Evolutionary conservation across 2,329 filamentous ascomycete genomes (phyloP).

Genomic region (Penicillium sp.): DNA sequence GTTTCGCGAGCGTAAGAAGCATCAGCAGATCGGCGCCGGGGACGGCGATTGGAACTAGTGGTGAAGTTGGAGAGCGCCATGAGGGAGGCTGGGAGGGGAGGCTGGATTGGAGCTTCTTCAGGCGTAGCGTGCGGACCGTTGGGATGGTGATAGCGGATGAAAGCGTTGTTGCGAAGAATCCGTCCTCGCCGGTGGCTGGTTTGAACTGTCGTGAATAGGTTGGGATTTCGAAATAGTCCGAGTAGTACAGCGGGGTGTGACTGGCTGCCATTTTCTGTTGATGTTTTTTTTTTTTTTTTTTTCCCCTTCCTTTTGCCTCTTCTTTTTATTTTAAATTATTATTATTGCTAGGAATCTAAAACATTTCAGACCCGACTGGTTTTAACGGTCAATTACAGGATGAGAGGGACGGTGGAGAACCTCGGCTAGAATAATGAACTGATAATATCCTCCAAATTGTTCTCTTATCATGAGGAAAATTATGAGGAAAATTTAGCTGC

Average conservation of each 20-base stretch:
- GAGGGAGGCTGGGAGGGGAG: conserved; percentile 25
- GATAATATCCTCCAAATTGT: neutral
- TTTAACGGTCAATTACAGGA: neutral
- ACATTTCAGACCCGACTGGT: neutral
- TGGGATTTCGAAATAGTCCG: conserved; percentile 40
- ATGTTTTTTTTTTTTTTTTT: conserved; percentile 1
- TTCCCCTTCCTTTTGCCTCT: neutral
- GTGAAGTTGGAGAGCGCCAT: conserved; percentile 32
- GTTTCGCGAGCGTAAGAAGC: conserved; percentile 16
- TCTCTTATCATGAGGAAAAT: neutral
- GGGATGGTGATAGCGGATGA: conserved; percentile 9
- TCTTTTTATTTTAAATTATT: neutral
- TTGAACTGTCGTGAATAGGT: conserved; percentile 48
- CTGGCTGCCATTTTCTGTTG: conserved; percentile 1
- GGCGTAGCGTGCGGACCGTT: conserved; percentile 45
- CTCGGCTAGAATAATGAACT: neutral
- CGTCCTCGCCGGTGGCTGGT: conserved; percentile 47
- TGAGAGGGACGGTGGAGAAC: neutral
- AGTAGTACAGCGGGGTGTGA: neutral
- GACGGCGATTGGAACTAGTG: conserved; percentile 22
- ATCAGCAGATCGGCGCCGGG: conserved; percentile 19
- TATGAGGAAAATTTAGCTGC: neutral
- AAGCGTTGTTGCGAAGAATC: conserved; percentile 45
- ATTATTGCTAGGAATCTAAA: neutral
- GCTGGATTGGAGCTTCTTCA: conserved; percentile 22